Evolutionary conservation across 2,329 filamentous ascomycete species (phyloP), one percentile per base, ranked within the genome.

Genomic region (Microcyclospora tardicrescens): DNA sequence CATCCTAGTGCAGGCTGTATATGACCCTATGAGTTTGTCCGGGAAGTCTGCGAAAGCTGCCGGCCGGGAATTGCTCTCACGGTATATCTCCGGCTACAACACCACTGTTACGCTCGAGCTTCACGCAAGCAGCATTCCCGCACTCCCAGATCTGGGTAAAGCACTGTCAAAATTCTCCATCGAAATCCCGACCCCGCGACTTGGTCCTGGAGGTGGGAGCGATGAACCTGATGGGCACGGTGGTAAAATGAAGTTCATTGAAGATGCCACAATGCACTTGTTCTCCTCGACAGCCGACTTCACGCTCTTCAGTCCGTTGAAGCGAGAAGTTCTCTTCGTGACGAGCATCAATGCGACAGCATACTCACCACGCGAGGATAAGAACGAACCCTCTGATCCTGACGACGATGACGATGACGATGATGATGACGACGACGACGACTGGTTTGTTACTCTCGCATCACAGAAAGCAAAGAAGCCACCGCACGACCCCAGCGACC

Each of bases 51-150:
- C 76, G 2, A 68, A 68, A 33, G 59, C 66, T 19, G 69, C 79
- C 44, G 86, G 83, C 2, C 71, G 75, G 38, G 73, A 86, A 34
- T 65, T 95, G 14, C 61, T 96, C 9, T 93, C 85, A 2, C 77
- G 84, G 50, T 96, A 91, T 53, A 67, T 95, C 10, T 96, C 87
- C 3, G 86, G 86, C 8, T 79, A 73, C 57, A 95, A 96, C 62
- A 86, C 83, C 1, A 85, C 77, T 14, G 62, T 96, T 33, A 82
- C 78, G 0, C 61, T 94, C 9, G 75, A 75, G 55, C 72, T 80
- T 2, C 82, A 94, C 56, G 64, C 72, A 35, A 67, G 68, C 33
- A 84, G 78, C 35, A 77, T 96, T 37, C 89, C 91, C 3, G 63
- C 71, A 1, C 72, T 84, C 37, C 86, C 84, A 0, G 58, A 68